Evolutionary conservation across 768 basidiomycete species (phyloP).

Genomic region (Phanerochaete sordida): DNA sequence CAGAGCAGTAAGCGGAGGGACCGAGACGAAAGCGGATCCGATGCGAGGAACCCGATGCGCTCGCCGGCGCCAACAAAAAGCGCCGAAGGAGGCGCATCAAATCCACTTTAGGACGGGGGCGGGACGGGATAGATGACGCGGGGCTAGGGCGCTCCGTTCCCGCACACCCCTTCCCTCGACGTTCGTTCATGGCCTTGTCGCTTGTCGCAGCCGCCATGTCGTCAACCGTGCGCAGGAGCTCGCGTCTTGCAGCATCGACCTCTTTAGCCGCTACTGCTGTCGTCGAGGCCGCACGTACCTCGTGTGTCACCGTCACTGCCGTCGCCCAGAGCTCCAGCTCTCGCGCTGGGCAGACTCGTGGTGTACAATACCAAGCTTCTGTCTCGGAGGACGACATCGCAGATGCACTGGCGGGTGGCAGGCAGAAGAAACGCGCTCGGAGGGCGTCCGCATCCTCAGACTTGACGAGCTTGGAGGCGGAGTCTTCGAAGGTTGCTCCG

Average conservation of each 20-base stretch:
- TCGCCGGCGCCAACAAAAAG: neutral
- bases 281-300: neutral
- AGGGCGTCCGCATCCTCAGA: neutral
- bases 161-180: neutral
- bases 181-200: neutral
- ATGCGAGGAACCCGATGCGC: neutral
- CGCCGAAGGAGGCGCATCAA: neutral
- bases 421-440: neutral
- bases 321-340: neutral
- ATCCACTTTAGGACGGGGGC: neutral
- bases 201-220: neutral
- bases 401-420: neutral
- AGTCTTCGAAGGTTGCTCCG: neutral
- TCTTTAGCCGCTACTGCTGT: neutral
- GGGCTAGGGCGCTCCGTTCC: neutral
- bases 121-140: neutral
- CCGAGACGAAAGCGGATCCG: neutral
- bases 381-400: neutral
- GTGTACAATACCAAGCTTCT: neutral
- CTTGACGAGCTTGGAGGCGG: neutral
- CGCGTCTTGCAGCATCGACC: neutral
- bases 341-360: neutral
- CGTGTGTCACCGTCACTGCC: neutral
- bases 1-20: neutral
- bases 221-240: neutral